Evolutionary conservation across 73 alveolate species (phyloP).

Genomic region (Durusdinium trenchii): DNA sequence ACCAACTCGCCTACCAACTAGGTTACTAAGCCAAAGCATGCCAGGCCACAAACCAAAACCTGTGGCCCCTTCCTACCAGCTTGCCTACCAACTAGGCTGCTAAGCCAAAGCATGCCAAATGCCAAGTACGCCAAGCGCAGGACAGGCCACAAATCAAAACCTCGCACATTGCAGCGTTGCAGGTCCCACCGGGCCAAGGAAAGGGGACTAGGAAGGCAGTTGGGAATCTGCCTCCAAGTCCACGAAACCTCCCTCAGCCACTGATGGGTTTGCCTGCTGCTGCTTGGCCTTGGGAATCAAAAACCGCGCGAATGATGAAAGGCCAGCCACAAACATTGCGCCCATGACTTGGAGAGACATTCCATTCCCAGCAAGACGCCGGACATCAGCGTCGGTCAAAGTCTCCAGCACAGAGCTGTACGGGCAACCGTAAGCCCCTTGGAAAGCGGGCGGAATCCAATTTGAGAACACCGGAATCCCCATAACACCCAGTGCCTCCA

Average conservation of each 20-base stretch:
- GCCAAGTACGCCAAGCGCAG: too few relatives aligned
- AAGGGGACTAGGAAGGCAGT: not conserved
- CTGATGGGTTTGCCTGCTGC: too few relatives aligned
- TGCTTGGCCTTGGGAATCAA: not conserved
- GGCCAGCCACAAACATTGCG: not conserved
- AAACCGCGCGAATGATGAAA: not conserved
- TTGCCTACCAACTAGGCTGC: too few relatives aligned
- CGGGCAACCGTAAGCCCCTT: not conserved
- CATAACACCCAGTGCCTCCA: not conserved
- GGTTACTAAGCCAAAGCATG: not conserved
- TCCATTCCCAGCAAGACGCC: not conserved
- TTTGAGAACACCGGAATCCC: not conserved
- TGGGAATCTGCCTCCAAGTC: not conserved
- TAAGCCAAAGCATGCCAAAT: too few relatives aligned
- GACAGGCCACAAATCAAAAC: too few relatives aligned
- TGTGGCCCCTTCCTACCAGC: too few relatives aligned
- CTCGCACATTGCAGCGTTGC: too few relatives aligned
- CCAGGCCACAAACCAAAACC: not conserved
- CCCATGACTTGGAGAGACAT: not conserved
- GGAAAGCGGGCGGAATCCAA: not conserved
- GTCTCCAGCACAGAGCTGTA: not conserved
- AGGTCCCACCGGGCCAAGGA: not conserved
- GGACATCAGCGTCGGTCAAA: not conserved
- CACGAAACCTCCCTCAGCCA: not conserved
- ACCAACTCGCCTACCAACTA: not conserved